Evolutionary conservation across 306 rosid species (phyloP), one percentile per base, ranked within the genome.

Genomic region (Quercus engelmannii): DNA sequence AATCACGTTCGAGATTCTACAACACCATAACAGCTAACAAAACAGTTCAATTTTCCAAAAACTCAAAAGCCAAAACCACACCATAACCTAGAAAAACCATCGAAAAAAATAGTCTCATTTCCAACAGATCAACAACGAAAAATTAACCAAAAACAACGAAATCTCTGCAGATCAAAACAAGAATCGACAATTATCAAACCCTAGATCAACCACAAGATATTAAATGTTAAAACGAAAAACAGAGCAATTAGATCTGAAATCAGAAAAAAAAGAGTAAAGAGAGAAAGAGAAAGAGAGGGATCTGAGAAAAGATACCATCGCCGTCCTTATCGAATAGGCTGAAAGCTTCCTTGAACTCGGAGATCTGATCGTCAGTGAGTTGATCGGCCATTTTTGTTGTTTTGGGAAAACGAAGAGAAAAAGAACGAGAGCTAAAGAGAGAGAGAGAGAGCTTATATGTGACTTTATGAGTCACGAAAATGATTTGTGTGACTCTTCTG

Each of bases 261-360:
- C 8, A 5, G 31, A 6, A 59, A 12, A 31, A 38, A 9, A 8
- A 19, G 17, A 31, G 19, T 2, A 55, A 71, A 7, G 13, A 18
- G 62, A 35, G 15, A 41, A 4, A 74, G 52, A 67, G n/a, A 65
- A 25, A 65, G 30, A 68, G 33, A 77, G 85, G 80, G 88, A 88
- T 88, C 89, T 77, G 79, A 89, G 87, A 78, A 77, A 82, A 5
- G 74, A 87, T 54, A 91, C 96, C 96, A 87, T 91, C 93, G 86
- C 96, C 96, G 21, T 91, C 96, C 92, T 91, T 91, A 76, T 91
- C 96, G 87, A 91, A 91, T 71, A 91, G 96, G 83, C 93, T 89
- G 78, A 91, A 91, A 62, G 96, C 96, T 62, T 91, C 96, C 88
- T 91, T 87, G 90, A 91, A 91, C 87, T 89, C 92, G 1, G 96